These are phyloP conservation scores for Moelleriella libera DNA, from an alignment of 2,329 filamentous ascomycete species.

Conservation along the genomic window DNA sequence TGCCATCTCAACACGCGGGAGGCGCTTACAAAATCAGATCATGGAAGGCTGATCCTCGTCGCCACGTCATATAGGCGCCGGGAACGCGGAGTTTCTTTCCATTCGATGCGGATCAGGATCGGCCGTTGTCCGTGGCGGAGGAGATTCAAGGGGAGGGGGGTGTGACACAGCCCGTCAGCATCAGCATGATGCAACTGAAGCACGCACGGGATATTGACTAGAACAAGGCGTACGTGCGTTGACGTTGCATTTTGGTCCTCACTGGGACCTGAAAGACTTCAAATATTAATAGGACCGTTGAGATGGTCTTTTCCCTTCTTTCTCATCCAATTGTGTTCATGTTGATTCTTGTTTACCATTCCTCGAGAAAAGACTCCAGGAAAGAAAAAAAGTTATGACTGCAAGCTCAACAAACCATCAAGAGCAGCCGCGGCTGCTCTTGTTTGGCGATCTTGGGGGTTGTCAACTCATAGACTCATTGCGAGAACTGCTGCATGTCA, in stretches of 20 bases:
- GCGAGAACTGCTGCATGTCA: constrained; percentile 9
- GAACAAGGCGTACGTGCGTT: neutral
- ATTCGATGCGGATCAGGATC: neutral
- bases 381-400: neutral
- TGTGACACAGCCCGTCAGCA: neutral
- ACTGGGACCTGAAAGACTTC: neutral
- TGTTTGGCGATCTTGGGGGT: constrained; percentile 12
- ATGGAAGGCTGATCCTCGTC: neutral
- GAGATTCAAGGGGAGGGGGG: neutral
- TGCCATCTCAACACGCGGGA: neutral
- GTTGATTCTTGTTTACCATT: neutral
- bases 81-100: neutral
- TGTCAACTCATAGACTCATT: constrained; percentile 8
- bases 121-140: neutral
- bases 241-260: neutral
- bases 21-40: neutral
- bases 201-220: neutral
- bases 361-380: neutral
- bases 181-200: neutral
- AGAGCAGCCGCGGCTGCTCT: constrained; percentile 1
- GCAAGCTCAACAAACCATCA: neutral
- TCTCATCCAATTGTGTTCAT: neutral
- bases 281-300: neutral
- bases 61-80: neutral
- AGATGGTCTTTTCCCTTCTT: neutral